These are phyloP conservation scores for Tolypocladium paradoxum DNA, from an alignment of 2,329 filamentous ascomycete genomes.

Conservation along the genomic window DNA sequence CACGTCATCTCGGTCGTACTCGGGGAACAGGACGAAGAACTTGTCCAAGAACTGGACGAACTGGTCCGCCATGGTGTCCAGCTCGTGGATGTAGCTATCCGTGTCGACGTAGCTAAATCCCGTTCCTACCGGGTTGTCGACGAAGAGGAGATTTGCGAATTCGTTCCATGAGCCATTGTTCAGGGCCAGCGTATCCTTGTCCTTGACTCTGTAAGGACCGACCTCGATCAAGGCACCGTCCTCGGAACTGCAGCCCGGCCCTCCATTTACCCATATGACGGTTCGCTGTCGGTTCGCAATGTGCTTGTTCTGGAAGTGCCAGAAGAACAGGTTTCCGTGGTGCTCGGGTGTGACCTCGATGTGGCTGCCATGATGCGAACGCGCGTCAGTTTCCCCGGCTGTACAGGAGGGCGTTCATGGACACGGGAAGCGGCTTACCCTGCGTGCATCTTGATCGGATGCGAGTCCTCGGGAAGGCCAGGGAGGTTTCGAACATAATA, in stretches of 20 bases:
- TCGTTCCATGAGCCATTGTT: conserved; percentile 98
- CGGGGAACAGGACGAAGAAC: conserved; percentile 82
- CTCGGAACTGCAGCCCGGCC: conserved; percentile 93
- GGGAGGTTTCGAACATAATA: conserved; percentile 84
- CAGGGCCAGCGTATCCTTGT: conserved; percentile 58
- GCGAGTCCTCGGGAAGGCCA: conserved; percentile 61
- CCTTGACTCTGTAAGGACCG: conserved; percentile 78
- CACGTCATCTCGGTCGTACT: conserved; percentile 87
- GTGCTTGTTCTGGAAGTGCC: conserved; percentile 93
- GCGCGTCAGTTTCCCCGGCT: conserved; percentile 11
- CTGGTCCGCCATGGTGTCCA: conserved; percentile 80
- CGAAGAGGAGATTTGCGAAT: conserved; percentile 92
- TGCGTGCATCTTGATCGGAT: conserved; percentile 92
- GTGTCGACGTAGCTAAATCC: conserved; percentile 94
- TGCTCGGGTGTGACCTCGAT: conserved; percentile 77
- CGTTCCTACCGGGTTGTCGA: conserved; percentile 93
- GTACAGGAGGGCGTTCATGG: too few species aligned
- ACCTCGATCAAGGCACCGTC: conserved; percentile 95
- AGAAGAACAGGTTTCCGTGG: conserved; percentile 96
- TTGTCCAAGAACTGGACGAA: conserved; percentile 85
- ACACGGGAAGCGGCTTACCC: conserved; percentile 50
- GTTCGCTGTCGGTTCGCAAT: conserved; percentile 86
- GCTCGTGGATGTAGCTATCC: conserved; percentile 73
- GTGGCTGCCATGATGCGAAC: conserved; percentile 48
- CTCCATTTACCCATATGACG: conserved; percentile 94